Base-by-base conservation (phyloP, 495 filamentous ascomycete genomes). In the Trichoderma reesei region DNA sequence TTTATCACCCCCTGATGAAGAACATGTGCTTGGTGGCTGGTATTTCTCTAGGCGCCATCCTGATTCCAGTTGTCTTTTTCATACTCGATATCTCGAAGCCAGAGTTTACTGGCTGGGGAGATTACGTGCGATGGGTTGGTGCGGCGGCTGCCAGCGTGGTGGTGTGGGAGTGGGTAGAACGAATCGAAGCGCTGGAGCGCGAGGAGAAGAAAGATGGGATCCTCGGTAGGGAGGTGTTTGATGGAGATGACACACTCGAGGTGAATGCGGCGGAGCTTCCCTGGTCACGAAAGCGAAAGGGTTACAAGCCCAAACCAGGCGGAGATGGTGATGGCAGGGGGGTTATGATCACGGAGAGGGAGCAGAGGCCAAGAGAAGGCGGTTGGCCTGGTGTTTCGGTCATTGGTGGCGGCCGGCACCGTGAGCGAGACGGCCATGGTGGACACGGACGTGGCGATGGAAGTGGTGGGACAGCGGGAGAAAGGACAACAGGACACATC, bases 111-210 rank as follows among this genome's bases (percentile, higher is more conserved):
- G 92, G 91, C 16, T 98, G 94, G 94, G 95, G 94, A 68, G 94
- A 95, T 66, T 98, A 97, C 70, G 91, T 98, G 61, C 80, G 94
- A 68, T 98, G 95, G 94, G 95, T 98, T 51, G 95, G 94, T 38
- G 94, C 95, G 1, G 92, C 92, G 0, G 91, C 92, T 2, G 95
- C 94, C 8, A 96, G 92, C 76, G 94, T 97, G 20, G 89, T 98
- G 16, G 94, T 98, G 1, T 98, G 94, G 94, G 94, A 98, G 74
- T 98, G 94, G 94, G 94, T 98, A 18, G 94, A 98, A 73, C 83
- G 95, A n/a, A 98, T 98, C 62, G 94, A 98, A 72, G 91, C 91
- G 0, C 76, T 98, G 60, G 94, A 98, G 74, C 84, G 94, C 62
- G 93, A 98, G 70, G 94, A 98, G 69, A 90, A 90, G 69, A 96